Evolutionary conservation across 331 rosid species (phyloP).

Genomic region (Pyrus hybrid): DNA sequence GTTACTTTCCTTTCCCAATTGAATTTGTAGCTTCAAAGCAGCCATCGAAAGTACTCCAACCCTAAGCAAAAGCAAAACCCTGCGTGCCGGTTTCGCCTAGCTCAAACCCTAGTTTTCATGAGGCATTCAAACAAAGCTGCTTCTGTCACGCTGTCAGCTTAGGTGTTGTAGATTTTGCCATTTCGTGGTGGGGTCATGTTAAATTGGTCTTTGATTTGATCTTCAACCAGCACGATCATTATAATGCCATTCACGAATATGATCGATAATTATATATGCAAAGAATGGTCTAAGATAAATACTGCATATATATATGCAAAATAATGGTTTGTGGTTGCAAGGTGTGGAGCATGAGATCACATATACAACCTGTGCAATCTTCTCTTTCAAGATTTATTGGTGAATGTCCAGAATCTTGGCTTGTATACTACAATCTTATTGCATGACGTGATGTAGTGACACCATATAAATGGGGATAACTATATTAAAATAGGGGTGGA

Average conservation of each 20-base stretch:
- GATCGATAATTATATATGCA: background rate
- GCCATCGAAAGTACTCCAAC: constrained; percentile 10
- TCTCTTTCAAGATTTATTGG: background rate
- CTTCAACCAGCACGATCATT: background rate
- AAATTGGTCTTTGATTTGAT: background rate
- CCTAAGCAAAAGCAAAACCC: constrained; percentile 25
- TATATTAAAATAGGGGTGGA: too few species aligned
- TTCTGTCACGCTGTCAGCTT: background rate
- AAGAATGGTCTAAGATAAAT: too few species aligned
- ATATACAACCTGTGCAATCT: background rate
- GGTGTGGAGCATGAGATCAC: too few species aligned
- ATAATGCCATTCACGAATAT: background rate
- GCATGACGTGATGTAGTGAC: background rate
- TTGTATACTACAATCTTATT: background rate
- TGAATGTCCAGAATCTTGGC: background rate
- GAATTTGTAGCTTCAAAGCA: constrained; percentile 33
- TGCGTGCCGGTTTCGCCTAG: background rate
- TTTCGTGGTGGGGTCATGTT: background rate
- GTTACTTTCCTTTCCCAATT: constrained; percentile 33
- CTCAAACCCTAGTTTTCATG: constrained; percentile 4
- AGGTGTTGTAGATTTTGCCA: background rate
- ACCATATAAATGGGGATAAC: background rate
- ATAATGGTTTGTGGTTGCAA: too few species aligned
- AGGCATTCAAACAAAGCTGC: background rate
- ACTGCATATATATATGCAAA: too few species aligned